Evolutionary conservation across 2,329 filamentous ascomycete species (phyloP), one percentile per base, ranked within the genome.

Genomic region (Alternaria brassicae): DNA sequence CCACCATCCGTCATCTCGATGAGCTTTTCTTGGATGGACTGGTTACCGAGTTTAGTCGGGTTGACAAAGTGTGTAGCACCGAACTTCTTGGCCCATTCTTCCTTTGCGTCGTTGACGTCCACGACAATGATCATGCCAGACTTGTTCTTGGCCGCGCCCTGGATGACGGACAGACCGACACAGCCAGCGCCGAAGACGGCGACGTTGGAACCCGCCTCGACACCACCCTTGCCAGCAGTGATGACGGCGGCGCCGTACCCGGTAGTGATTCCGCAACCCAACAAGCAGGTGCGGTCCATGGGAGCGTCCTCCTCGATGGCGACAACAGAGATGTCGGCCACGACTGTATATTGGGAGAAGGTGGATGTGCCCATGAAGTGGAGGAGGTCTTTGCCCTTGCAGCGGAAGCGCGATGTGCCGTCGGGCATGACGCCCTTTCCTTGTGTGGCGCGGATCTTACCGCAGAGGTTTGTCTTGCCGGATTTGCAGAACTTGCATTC

Each of bases 401-500:
- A 93, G 81, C 87, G 92, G 88, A 98, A 97, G 73, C 95, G 91
- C 58, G 91, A 90, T 68, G 94, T 98, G 73, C 94, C 94, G 80
- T 99, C 95, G 58, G 95, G 95, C 93, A 99, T 97, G 70, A 97
- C 88, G 76, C 95, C 95, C 81, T 89, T 91, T 73, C 95, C 95
- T 83, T 99, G 95, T 42, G 95, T 98, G 44, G 92, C 92, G 73
- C 95, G 90, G 81, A 99, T 99, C 88, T 98, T 98, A 80, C 95
- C 95, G 83, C 94, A 98, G 59, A 98, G 90, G 83, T 98, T 97
- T 74, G 94, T 98, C 89, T 99, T 99, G 83, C 94, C 95, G 40
- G 94, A 98, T 81, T 92, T 95, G 90, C 95, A 99, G 87, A 98
- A 98, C 85, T 98, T 98, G 89, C 95, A 99, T 81, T 98, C 94